Evolutionary conservation across 2,329 filamentous ascomycete genomes (phyloP).

Genomic region (Epichloe typhina): DNA sequence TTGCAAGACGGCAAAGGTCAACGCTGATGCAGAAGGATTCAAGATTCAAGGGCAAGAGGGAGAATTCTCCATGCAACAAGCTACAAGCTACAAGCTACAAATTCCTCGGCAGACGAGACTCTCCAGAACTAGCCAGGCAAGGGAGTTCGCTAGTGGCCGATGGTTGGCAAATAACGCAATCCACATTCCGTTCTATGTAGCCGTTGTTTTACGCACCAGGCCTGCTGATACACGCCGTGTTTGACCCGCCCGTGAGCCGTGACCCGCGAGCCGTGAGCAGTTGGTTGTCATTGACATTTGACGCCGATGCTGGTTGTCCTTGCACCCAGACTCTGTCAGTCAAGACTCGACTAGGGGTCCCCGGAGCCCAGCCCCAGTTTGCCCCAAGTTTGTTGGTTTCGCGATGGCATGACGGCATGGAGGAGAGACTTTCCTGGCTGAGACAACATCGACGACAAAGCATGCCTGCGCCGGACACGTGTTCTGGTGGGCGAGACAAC

Average conservation of each 20-base stretch:
- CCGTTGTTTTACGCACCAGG: not conserved
- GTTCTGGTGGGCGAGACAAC: no score
- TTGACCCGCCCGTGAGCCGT: not conserved
- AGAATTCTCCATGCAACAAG: not conserved
- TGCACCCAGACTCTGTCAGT: no score
- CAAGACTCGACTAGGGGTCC: no score
- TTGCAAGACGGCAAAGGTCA: not conserved
- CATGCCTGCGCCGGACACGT: no score
- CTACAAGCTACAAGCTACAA: not conserved
- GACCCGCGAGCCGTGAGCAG: not conserved
- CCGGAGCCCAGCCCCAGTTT: no score
- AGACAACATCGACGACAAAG: no score
- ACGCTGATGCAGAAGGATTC: not conserved
- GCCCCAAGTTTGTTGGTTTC: no score
- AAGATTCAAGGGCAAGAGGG: not conserved
- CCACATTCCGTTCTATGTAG: not conserved
- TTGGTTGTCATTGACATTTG: not conserved
- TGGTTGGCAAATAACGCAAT: not conserved
- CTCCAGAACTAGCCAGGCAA: not conserved
- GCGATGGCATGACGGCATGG: no score
- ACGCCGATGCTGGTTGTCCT: no score
- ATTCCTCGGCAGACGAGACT: not conserved
- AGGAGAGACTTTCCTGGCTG: no score
- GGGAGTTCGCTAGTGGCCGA: not conserved
- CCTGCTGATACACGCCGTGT: conserved; percentile 4